phyloP scores from a whole-genome alignment of 106 monocot genomes.

The Agapanthus africanus region DNA sequence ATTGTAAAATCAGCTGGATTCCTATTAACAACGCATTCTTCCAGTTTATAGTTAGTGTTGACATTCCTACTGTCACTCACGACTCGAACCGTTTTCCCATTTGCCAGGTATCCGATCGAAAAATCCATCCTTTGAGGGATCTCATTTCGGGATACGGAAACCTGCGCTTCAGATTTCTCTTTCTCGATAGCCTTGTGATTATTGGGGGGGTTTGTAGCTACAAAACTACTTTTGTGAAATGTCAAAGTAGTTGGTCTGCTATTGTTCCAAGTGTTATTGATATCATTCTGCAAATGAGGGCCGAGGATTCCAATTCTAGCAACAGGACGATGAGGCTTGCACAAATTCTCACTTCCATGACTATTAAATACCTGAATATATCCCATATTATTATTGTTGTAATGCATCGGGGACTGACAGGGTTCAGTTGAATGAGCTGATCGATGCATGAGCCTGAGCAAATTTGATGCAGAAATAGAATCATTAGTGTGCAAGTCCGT shows the following conservation, averaged over 20 bases:
- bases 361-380: not conserved
- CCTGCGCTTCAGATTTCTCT: too few species aligned
- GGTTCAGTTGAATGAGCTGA: conserved; percentile 25
- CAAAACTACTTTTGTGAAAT: not conserved
- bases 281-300: conserved; percentile 45
- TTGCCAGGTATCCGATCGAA: too few species aligned
- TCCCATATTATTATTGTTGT: conserved; percentile 2
- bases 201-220: not conserved
- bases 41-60: conserved; percentile 4
- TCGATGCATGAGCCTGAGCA: conserved; percentile 70
- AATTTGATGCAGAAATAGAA: conserved; percentile 56
- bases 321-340: conserved; percentile 28
- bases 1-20: conserved; percentile 80
- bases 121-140: conserved; percentile 5
- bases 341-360: conserved; percentile 5
- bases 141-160: not conserved
- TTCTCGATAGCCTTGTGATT: too few species aligned
- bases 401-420: not conserved
- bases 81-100: not conserved
- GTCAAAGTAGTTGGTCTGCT: conserved; percentile 21
- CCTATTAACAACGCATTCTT: conserved; percentile 53
- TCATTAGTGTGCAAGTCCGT: conserved; percentile 28
- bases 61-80: conserved; percentile 12
- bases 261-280: conserved; percentile 19
- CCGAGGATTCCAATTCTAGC: conserved; percentile 45